Evolutionary conservation across 805 yeast species (phyloP), one percentile per base, ranked within the genome.

Genomic region (Sugiyamaella lignohabitans): DNA sequence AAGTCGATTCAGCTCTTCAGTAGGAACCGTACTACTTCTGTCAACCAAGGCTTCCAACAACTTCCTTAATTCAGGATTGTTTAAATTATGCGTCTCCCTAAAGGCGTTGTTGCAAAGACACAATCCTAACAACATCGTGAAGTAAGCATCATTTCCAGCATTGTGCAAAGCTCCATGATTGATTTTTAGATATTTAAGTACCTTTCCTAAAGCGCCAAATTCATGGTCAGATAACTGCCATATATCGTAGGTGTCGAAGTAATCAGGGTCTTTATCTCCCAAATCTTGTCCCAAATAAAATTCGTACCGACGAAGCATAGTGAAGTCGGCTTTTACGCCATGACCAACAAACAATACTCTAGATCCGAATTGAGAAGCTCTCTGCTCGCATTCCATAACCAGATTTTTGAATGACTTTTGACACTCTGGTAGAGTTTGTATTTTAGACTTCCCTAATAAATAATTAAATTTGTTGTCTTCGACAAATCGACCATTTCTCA

Each of bases 81-180:
- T 27, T 14, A 27, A 14, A 8, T 27, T 8, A 14, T 27, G 14
- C 11, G 14, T 16, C 17, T 30, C n/a, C n/a, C 50, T 27, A 34
- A 39, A 50, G 20, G 18, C 34, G 2, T 42, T 43, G 24, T 41
- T 40, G 22, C 50, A 34, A 2, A 52, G 35, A 5, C 40, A 34
- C 16, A 52, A 44, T 23, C 29, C 44, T 14, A 53, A 45, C 11
- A 38, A 32, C 40, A 82, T 60, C 0, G 88, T 82, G 52, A 71
- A 80, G 55, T 79, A 77, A 4, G 86, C 78, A 60, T 82, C 89
- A 56, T 82, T 82, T 2, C 81, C 85, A 1, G 84, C 88, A 58
- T 82, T 82, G 59, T 82, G 88, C 40, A 82, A 63, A 52, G 68
- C 71, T 0, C 79, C 72, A 56, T 78, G 79, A 1, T 85, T 84